A percentile compares a stretch with the other conserved stretches of the same genome.
Evolutionary conservation across 345 rosid genomes (phyloP).

Genomic region (Gynandropsis gynandra): DNA sequence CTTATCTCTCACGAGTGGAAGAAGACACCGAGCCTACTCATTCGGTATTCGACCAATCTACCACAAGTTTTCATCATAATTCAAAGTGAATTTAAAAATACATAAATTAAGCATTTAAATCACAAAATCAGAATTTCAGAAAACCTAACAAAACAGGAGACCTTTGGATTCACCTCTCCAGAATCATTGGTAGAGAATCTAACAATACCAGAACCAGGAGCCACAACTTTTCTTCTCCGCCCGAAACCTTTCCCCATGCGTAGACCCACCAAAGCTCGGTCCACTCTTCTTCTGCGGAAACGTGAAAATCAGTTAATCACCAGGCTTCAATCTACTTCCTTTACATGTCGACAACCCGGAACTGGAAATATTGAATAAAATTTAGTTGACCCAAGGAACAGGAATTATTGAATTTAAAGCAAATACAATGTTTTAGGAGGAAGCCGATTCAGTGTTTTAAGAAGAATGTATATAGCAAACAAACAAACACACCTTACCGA

Average conservation of each 20-base stretch:
- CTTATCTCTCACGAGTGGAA: slow-evolving; percentile 78
- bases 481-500: slow-evolving; percentile 49
- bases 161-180: slow-evolving; percentile 59
- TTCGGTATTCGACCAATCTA: slow-evolving; percentile 97
- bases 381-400: too few relatives aligned
- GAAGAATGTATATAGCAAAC: neutral
- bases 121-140: neutral
- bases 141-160: neutral
- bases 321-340: slow-evolving; percentile 62
- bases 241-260: slow-evolving; percentile 49
- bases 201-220: slow-evolving; percentile 74
- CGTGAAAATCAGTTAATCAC: slow-evolving; percentile 56
- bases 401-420: too few relatives aligned
- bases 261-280: slow-evolving; percentile 26
- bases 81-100: neutral
- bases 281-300: slow-evolving; percentile 43
- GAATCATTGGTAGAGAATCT: slow-evolving; percentile 68
- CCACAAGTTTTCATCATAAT: slow-evolving; percentile 20
- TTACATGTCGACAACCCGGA: slow-evolving; percentile 70
- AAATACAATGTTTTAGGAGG: too few relatives aligned
- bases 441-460: too few relatives aligned
- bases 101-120: slow-evolving; percentile 11
- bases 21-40: slow-evolving; percentile 90
- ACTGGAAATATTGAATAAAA: too few relatives aligned
- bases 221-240: slow-evolving; percentile 47